Conservation (phyloP, 2,329 filamentous ascomycete species). For the Colletotrichum eleusines region DNA sequence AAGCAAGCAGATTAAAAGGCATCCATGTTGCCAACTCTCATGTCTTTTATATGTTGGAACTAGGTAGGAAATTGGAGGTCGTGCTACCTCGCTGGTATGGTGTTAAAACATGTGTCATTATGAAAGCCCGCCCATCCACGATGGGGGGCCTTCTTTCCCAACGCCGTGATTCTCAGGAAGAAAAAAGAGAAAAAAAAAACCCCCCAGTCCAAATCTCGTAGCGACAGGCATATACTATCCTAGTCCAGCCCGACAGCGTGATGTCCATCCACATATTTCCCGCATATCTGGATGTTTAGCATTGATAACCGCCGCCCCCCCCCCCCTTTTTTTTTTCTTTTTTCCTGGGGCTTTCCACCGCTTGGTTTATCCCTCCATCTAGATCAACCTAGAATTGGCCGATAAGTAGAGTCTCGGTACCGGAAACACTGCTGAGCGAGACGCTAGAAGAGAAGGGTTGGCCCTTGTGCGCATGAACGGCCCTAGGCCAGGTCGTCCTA, state of each 20-base stretch:
- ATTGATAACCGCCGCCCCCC: background rate
- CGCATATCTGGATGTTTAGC: slow-evolving; percentile 7
- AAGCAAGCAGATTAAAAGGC: no score
- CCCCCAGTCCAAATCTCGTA: slow-evolving; percentile 9
- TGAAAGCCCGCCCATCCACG: background rate
- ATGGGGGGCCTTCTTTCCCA: background rate
- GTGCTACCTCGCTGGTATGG: slow-evolving; percentile 9
- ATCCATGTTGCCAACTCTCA: background rate
- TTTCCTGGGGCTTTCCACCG: background rate
- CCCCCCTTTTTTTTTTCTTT: background rate
- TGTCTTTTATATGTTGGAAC: background rate
- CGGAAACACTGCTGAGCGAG: slow-evolving; percentile 18
- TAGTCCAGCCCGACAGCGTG: background rate
- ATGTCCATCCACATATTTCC: slow-evolving; percentile 21
- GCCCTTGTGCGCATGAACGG: slow-evolving; percentile 49
- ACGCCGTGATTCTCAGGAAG: slow-evolving; percentile 4
- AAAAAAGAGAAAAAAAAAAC: background rate
- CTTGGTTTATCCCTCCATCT: background rate
- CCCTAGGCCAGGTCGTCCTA: slow-evolving; percentile 52
- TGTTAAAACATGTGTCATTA: background rate
- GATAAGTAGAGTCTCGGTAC: slow-evolving; percentile 8
- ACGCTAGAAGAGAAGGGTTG: slow-evolving; percentile 15
- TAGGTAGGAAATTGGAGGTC: background rate
- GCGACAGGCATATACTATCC: slow-evolving; percentile 26
- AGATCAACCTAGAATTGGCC: background rate